A percentile compares a stretch with the other conserved stretches of the same genome.
These are phyloP conservation scores for Alternaria longipes DNA, from an alignment of 2,329 filamentous ascomycete species.

Conservation along the genomic window DNA sequence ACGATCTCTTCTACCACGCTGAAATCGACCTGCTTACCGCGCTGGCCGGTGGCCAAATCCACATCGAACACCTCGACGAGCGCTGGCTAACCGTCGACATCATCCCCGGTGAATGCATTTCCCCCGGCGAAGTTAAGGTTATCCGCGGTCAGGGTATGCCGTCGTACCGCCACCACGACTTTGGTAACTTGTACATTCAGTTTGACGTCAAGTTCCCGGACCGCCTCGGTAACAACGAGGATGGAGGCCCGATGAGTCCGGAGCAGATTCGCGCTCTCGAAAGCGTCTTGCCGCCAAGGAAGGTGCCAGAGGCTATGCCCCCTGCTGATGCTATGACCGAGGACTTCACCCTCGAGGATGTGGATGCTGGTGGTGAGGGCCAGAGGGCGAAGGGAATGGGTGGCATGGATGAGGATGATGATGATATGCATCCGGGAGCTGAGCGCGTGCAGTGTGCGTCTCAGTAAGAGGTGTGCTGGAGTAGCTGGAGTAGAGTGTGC, in stretches of 20 bases:
- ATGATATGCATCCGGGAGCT: constrained; percentile 67
- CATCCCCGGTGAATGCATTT: constrained; percentile 91
- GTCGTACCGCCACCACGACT: constrained; percentile 91
- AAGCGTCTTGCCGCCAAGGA: constrained; percentile 79
- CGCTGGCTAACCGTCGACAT: constrained; percentile 96
- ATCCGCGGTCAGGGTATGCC: constrained; percentile 98
- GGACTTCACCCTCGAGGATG: constrained; percentile 84
- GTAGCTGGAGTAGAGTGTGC: not conserved
- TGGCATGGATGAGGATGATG: constrained; percentile 72
- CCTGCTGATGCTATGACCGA: constrained; percentile 91
- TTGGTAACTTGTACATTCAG: constrained; percentile 95
- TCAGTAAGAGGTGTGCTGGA: constrained; percentile 69
- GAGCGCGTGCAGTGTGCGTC: constrained; percentile 89
- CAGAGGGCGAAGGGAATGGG: constrained; percentile 73
- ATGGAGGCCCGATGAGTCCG: constrained; percentile 61
- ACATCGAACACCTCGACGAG: constrained; percentile 96
- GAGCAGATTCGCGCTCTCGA: constrained; percentile 82
- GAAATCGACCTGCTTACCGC: constrained; percentile 97
- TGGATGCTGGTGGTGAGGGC: constrained; percentile 72
- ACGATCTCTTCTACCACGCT: constrained; percentile 93
- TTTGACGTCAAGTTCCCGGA: constrained; percentile 97
- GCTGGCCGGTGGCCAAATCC: constrained; percentile 87
- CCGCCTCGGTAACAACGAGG: constrained; percentile 54
- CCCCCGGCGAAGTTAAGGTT: constrained; percentile 89
- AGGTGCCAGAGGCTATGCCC: constrained; percentile 68